Percentiles rank a stretch among this genome's conserved stretches.
Conservation (phyloP, 768 basidiomycete species). For the Russula virescens region DNA sequence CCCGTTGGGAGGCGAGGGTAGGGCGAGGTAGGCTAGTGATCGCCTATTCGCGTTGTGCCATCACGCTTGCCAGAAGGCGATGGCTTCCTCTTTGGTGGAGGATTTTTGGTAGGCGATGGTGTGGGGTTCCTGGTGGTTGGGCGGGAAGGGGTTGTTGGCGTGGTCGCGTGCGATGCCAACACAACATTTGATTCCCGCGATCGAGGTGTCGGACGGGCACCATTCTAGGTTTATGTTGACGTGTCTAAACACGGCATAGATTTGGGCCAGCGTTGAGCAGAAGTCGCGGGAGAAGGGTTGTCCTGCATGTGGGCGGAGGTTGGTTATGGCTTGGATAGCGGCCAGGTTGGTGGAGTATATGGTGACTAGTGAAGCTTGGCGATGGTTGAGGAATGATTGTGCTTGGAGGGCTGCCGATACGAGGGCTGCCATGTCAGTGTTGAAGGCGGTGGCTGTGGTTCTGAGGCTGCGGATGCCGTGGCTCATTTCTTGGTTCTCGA, state of each 20-base stretch:
- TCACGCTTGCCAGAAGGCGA: neutral
- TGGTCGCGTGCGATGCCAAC: neutral
- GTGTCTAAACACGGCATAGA: neutral
- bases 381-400: too few species aligned
- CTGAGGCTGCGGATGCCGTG: too few species aligned
- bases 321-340: too few species aligned
- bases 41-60: neutral
- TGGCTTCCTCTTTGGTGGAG: neutral
- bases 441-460: neutral
- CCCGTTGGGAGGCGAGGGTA: neutral
- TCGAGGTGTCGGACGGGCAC: neutral
- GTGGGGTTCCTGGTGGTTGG: neutral
- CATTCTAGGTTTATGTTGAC: neutral
- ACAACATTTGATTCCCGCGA: neutral
- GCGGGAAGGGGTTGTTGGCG: neutral
- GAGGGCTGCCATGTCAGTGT: neutral
- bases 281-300: too few species aligned
- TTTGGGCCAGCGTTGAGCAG: neutral
- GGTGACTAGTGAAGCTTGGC: too few species aligned
- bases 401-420: too few species aligned
- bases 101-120: neutral
- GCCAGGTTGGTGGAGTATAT: too few species aligned
- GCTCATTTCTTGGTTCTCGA: too few species aligned
- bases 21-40: neutral
- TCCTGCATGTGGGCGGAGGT: too few species aligned